phyloP scores from a whole-genome alignment of 2,329 filamentous ascomycete species.

The Lachnellula cervina region DNA sequence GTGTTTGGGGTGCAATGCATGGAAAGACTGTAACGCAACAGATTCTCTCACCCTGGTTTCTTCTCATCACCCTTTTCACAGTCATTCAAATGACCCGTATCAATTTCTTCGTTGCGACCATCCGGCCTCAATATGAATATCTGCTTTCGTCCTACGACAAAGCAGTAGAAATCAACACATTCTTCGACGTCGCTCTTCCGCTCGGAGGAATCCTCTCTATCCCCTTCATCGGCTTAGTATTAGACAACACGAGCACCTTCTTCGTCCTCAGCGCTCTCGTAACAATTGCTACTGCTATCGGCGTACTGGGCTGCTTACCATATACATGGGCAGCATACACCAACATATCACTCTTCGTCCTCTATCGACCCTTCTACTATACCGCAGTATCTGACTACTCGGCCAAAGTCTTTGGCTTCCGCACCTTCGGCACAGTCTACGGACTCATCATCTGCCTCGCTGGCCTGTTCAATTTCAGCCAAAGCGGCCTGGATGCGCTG shows the following conservation, averaged over 20 bases:
- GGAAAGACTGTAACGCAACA: conserved; percentile 65
- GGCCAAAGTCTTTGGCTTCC: conserved; percentile 88
- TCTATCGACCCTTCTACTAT: conserved; percentile 87
- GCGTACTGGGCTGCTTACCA: conserved; percentile 69
- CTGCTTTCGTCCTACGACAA: conserved; percentile 58
- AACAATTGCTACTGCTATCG: conserved; percentile 65
- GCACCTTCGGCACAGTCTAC: conserved; percentile 91
- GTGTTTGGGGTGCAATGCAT: conserved; percentile 85
- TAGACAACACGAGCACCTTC: conserved; percentile 71
- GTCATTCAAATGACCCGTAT: conserved; percentile 73
- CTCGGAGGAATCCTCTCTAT: conserved; percentile 79
- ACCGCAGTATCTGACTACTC: conserved; percentile 85
- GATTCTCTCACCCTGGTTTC: conserved; percentile 76
- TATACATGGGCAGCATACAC: conserved; percentile 67
- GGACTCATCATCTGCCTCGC: conserved; percentile 83
- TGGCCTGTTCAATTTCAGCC: conserved; percentile 77
- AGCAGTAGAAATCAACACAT: conserved; percentile 69
- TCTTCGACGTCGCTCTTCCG: conserved; percentile 83
- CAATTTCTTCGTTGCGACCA: conserved; percentile 90
- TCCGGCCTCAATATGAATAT: conserved; percentile 74
- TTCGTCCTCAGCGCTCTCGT: conserved; percentile 69
- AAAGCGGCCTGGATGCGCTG: conserved; percentile 72
- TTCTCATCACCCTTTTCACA: conserved; percentile 75
- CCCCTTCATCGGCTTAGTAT: conserved; percentile 76
- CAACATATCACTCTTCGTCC: conserved; percentile 73